Evolutionary conservation across 768 basidiomycete genomes (phyloP), one percentile per base, ranked within the genome.

Genomic region (Pisolithus orientalis): DNA sequence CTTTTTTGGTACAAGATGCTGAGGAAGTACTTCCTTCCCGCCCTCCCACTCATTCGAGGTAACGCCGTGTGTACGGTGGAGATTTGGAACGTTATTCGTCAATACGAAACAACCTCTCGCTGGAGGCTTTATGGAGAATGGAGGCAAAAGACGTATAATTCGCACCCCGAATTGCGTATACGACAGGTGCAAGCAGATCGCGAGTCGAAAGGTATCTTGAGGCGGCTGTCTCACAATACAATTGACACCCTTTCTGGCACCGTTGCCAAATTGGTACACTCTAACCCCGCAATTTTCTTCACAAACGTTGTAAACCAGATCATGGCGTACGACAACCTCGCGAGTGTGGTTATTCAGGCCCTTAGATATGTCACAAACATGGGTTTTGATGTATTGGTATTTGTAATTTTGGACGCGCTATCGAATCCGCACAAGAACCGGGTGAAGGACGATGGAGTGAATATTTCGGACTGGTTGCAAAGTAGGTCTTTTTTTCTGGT

Each of bases 51-150:
- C 44, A 85, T 92, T 53, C 80, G 84, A 29, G 85, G 86, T 37
- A 93, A 94, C 61, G 87, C 92, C 6, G 87, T 92, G 24, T 90
- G 87, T 66, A 89, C 91, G 27, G 85, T 88, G 43, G 94, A 97
- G 61, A 77, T 97, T 7, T 99, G 96, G 96, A 83, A 84, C 53
- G 83, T 98, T 48, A 79, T 98, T 45, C 77, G 83, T 39, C 80
- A 83, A 56, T 90, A 86, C 64, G 85, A 89, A 51, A 84, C 84
- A 49, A 80, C 84, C 6, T 73, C 79, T 24, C 90, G 96, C 8
- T 99, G 93, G 87, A 79, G 78, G 44, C 74, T 99, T 31, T 99
- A 99, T 62, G 96, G 94, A 39, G 94, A 97, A 72, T 98, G 96
- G 96, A 88, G 87, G 67, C 74, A 80, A 37, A 72, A 72, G 44